A percentile compares a stretch with the other conserved stretches of the same genome.
Conservation (phyloP, 768 basidiomycete genomes). For the Phallus indusiatus region DNA sequence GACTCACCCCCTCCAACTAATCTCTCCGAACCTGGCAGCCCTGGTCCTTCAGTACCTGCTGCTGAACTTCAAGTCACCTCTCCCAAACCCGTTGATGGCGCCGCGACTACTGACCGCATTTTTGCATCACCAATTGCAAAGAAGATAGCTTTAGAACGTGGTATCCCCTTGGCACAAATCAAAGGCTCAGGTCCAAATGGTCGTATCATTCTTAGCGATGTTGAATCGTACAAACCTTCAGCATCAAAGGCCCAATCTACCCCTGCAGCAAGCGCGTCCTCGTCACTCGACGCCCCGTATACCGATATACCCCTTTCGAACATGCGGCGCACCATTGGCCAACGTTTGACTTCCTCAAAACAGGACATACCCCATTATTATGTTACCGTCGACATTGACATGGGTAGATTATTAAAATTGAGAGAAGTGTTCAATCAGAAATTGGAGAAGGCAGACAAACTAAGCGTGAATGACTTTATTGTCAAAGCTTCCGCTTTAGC, state of each 20-base stretch:
- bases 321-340: slow-evolving; percentile 91
- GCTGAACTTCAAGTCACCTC: slow-evolving; percentile 24
- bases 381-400: slow-evolving; percentile 87
- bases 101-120: slow-evolving; percentile 68
- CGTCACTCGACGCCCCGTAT: slow-evolving; percentile 62
- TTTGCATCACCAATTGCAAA: slow-evolving; percentile 95
- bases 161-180: slow-evolving; percentile 80
- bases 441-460: slow-evolving; percentile 79
- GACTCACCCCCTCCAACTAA: slow-evolving; percentile 23
- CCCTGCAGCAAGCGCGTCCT: slow-evolving; percentile 35
- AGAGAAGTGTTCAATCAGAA: slow-evolving; percentile 93
- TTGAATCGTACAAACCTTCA: slow-evolving; percentile 74
- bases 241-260: slow-evolving; percentile 34
- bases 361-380: slow-evolving; percentile 97
- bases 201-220: slow-evolving; percentile 88
- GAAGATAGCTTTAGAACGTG: slow-evolving; percentile 91
- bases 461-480: slow-evolving; percentile 97
- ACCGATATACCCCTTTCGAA: slow-evolving; percentile 83
- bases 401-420: slow-evolving; percentile 93
- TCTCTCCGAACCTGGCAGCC: slow-evolving; percentile 21
- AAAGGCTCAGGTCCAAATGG: slow-evolving; percentile 93
- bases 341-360: slow-evolving; percentile 87
- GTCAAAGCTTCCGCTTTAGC: slow-evolving; percentile 92
- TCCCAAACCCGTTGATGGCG: slow-evolving; percentile 41
- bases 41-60: slow-evolving; percentile 19